These are phyloP conservation scores for Hymenoscyphus scutula DNA, from an alignment of 2,329 filamentous ascomycete species.

Conservation along the genomic window DNA sequence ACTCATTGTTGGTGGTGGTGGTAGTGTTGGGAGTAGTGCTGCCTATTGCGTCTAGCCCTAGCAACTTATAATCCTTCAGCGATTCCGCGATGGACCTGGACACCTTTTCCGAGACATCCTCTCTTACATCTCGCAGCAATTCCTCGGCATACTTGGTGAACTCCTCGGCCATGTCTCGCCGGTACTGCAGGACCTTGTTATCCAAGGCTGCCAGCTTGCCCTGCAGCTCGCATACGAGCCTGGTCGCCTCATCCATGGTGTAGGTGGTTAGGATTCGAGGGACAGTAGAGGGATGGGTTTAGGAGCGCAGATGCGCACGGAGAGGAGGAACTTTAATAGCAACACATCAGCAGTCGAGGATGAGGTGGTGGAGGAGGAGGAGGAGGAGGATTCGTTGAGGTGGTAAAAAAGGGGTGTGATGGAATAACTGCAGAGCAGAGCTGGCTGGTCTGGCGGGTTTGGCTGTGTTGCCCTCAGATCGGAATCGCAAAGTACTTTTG, in stretches of 20 bases:
- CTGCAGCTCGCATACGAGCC: slow-evolving; percentile 39
- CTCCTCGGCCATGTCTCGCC: slow-evolving; percentile 54
- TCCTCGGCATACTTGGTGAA: slow-evolving; percentile 54
- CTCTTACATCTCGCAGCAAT: slow-evolving; percentile 47
- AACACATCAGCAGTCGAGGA: neutral
- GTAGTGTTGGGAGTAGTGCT: no score
- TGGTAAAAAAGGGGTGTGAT: neutral
- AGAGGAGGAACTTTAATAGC: neutral
- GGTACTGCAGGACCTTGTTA: slow-evolving; percentile 54
- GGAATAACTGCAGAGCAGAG: neutral
- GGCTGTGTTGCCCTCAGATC: neutral
- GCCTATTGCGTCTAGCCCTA: slow-evolving; percentile 25
- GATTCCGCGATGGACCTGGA: slow-evolving; percentile 40
- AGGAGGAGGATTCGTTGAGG: neutral
- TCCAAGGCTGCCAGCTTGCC: slow-evolving; percentile 50
- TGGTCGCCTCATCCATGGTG: slow-evolving; percentile 48
- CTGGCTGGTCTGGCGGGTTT: no score
- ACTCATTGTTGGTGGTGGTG: no score
- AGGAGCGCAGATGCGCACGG: neutral
- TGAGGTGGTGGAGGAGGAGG: no score
- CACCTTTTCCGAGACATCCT: slow-evolving; percentile 48
- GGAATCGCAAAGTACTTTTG: neutral
- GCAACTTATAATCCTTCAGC: slow-evolving; percentile 28
- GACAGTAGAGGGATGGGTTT: neutral
- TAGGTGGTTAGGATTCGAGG: slow-evolving; percentile 1